Evolutionary conservation across 768 basidiomycete genomes (phyloP), one percentile per base, ranked within the genome.

Genomic region (Termitomyces titanicus): DNA sequence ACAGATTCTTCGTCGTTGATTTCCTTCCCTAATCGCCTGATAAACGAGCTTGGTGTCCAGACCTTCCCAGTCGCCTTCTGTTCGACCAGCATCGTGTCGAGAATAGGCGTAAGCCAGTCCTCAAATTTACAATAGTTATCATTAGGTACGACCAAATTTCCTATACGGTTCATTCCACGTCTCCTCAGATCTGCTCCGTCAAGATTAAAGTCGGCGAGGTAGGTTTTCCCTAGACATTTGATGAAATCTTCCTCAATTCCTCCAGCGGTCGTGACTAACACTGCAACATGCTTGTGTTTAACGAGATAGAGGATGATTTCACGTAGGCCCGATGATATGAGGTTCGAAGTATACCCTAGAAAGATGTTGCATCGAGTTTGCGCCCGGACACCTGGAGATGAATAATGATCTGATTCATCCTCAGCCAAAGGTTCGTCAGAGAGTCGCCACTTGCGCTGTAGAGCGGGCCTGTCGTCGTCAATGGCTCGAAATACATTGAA

Each of bases 111-210:
- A n/a, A 98, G 82, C 97, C 97, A 99, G 68, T 98, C 96, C 72
- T 99, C 97, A 63, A 98, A 99, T 65, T 91, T 89, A 84, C 97
- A 98, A 72, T 99, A 99, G 68, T 98, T 98, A 64, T 97, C 93
- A 66, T 99, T 99, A 3, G 97, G 97, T 2, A 99, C 85, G 54
- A 99, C 75, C 40, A 99, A 82, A 66, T 99, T 99, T 31, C 97
- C 97, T 58, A 98, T 94, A 34, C 97, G 84, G 64, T 99, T 99
- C 81, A 99, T 84, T n/a, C 97, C 97, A 57, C 83, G 81, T 66
- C 78, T 85, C 42, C 97, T 83, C 53, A 99, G 72, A 54, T 86
- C 85, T 5, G 93, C 91, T 13, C 97, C 97, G 58, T 95, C 89
- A 53, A 97, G 80, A 66, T 89, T 83, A 70, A 97, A 99, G 62